Evolutionary conservation across 371 early-diverging fungal species (phyloP).

Genomic region (Actinomucor elegans): DNA sequence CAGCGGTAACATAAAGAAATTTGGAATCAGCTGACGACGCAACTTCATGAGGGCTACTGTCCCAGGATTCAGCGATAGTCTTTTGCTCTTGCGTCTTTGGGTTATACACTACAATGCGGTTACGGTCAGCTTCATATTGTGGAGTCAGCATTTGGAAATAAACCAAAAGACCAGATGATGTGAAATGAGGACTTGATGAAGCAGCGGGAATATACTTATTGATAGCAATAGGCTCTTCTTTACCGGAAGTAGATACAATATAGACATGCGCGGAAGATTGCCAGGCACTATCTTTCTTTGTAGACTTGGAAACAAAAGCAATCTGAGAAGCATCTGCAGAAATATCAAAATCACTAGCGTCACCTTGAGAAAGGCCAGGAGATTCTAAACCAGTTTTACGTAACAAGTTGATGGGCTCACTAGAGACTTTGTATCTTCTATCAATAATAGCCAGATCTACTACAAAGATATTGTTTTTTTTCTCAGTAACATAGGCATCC

Average conservation of each 20-base stretch:
- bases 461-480: conserved; percentile 61
- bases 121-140: conserved; percentile 80
- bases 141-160: conserved; percentile 76
- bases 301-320: conserved; percentile 73
- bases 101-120: conserved; percentile 65
- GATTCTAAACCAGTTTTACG: conserved; percentile 53
- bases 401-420: conserved; percentile 53
- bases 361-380: conserved; percentile 61
- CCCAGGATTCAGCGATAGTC: conserved; percentile 60
- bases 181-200: conserved; percentile 63
- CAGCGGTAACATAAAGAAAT: conserved; percentile 58
- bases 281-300: conserved; percentile 72
- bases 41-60: conserved; percentile 61
- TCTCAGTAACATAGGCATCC: conserved; percentile 58
- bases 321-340: conserved; percentile 66
- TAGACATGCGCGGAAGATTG: conserved; percentile 74
- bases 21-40: conserved; percentile 52
- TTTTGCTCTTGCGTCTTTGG: conserved; percentile 33
- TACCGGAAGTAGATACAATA: conserved; percentile 56
- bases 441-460: conserved; percentile 38
- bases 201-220: conserved; percentile 65
- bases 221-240: conserved; percentile 40
- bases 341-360: conserved; percentile 57
- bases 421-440: conserved; percentile 19
- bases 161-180: conserved; percentile 65